Conservation (phyloP, 495 filamentous ascomycete species). For the Neurospora sp. region DNA sequence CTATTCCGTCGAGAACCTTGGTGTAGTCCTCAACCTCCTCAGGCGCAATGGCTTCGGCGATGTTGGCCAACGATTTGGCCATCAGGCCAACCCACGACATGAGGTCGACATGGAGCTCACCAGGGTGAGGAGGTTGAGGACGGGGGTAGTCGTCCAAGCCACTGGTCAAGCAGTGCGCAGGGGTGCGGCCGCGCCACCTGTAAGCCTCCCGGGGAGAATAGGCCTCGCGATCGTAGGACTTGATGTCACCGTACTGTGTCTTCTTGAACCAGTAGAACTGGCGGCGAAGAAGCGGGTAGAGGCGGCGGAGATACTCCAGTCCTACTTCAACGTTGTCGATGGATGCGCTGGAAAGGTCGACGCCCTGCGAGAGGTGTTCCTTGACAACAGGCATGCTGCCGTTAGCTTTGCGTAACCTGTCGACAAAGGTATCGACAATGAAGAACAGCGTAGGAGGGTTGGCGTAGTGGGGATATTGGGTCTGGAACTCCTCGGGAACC, state of each 20-base stretch:
- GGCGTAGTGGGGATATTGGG: slow-evolving; percentile 95
- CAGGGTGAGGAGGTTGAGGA: slow-evolving; percentile 91
- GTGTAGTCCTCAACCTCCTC: slow-evolving; percentile 66
- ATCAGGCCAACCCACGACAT: slow-evolving; percentile 97
- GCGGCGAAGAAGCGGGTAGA: slow-evolving; percentile 87
- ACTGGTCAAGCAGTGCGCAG: slow-evolving; percentile 79
- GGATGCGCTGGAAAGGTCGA: slow-evolving; percentile 44
- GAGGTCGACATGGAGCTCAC: slow-evolving; percentile 90
- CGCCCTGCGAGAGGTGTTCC: slow-evolving; percentile 25
- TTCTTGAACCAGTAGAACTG: slow-evolving; percentile 92
- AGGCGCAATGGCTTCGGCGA: slow-evolving; percentile 57
- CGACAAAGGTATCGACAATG: slow-evolving; percentile 70
- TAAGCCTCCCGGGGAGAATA: slow-evolving; percentile 84
- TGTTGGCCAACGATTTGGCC: slow-evolving; percentile 67
- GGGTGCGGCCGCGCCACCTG: slow-evolving; percentile 88
- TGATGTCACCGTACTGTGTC: slow-evolving; percentile 85
- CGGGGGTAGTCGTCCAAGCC: slow-evolving; percentile 95
- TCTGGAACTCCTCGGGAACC: slow-evolving; percentile 88
- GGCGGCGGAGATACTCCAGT: slow-evolving; percentile 59
- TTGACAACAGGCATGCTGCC: slow-evolving; percentile 21
- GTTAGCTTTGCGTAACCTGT: slow-evolving; percentile 49
- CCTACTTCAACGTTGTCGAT: slow-evolving; percentile 58
- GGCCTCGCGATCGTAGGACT: slow-evolving; percentile 77
- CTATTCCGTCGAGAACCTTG: slow-evolving; percentile 67
- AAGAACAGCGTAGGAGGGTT: slow-evolving; percentile 97